Evolutionary conservation across 176 grass and related monocot genomes (phyloP), one percentile per base, ranked within the genome.

Genomic region (Chloris gayana): DNA sequence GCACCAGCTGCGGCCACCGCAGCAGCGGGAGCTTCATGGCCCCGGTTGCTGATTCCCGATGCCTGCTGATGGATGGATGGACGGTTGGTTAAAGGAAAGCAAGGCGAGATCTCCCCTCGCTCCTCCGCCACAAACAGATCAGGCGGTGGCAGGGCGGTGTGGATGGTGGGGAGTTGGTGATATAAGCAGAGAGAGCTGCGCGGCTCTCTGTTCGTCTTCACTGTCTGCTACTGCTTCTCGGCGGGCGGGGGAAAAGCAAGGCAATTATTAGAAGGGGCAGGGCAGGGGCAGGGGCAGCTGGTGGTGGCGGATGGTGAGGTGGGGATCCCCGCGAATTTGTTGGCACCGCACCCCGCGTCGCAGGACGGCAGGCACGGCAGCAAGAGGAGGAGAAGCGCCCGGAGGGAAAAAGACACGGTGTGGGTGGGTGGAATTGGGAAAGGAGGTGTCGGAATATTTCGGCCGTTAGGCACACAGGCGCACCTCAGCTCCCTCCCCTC

Each of bases 21-120:
- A 85, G 62, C 29, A 86, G 72, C 57, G 90, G 72, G 61, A 89
- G 80, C 87, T 86, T 91, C 84, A 85, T 89, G 12, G 8, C n/a
- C n/a, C n/a, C n/a, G n/a, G n/a, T n/a, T n/a, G n/a, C 31, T 37
- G 46, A 9, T 9, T 6, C 9, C 41, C 1, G 14, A 14, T 50
- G 47, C 2, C 0, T 14, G 15, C 46, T 17, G 14, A 50, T 50
- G 47, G 47, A 49, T 11, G 44, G 14, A 50, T 50, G 47, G 47
- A 49, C 44, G 44, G 44, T 1, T 13, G 44, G 35, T 37, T 37
- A 8, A 11, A 49, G 46, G 14, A 17, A 19, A 53, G 50, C 4
- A 22, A 54, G 19, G 17, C 4, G 19, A 54, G 50, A 54, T 54
- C 50, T 19, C 17, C 19, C 50, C 19, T 54, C 1, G 17, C 51